Evolutionary conservation across 2,329 filamentous ascomycete species (phyloP).

Genomic region (Fusarium sp.): DNA sequence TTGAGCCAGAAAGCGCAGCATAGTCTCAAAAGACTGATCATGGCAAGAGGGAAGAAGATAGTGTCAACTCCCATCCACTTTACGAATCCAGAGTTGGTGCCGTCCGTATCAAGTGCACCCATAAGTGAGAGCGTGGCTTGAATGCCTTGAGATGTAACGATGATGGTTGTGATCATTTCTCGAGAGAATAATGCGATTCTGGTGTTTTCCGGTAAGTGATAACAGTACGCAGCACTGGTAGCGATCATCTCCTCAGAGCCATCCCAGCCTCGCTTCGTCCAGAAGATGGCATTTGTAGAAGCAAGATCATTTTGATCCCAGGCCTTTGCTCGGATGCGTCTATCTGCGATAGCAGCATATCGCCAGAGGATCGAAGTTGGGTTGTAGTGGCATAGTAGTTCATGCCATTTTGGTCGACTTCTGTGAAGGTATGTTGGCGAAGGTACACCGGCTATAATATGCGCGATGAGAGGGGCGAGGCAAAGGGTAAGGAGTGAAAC

Average conservation of each 20-base stretch:
- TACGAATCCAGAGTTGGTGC: neutral
- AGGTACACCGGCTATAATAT: conserved; percentile 15
- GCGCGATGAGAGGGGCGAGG: conserved; percentile 22
- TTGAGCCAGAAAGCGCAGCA: conserved; percentile 13
- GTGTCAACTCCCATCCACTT: conserved; percentile 17
- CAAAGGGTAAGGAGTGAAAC: conserved; percentile 22
- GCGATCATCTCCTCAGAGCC: conserved; percentile 17
- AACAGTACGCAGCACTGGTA: neutral
- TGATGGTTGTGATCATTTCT: conserved; percentile 6
- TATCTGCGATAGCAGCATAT: conserved; percentile 11
- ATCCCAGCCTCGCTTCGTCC: conserved; percentile 24
- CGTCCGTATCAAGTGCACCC: neutral
- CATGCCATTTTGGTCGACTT: conserved; percentile 21
- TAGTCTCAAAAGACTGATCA: conserved; percentile 13
- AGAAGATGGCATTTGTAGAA: conserved; percentile 25
- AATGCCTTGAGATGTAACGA: conserved; percentile 10
- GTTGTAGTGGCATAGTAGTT: conserved; percentile 25
- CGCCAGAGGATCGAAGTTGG: conserved; percentile 32
- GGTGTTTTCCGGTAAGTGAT: neutral
- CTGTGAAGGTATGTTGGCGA: conserved; percentile 1
- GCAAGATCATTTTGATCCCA: conserved; percentile 20
- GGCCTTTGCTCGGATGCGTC: conserved; percentile 4
- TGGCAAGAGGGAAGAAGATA: conserved; percentile 14
- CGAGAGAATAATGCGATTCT: neutral
- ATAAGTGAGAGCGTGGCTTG: conserved; percentile 5